Percentiles rank a stretch among this genome's conserved stretches.
These are phyloP conservation scores for Bipolaris victoriae DNA, from an alignment of 2,329 filamentous ascomycete species.

Conservation along the genomic window DNA sequence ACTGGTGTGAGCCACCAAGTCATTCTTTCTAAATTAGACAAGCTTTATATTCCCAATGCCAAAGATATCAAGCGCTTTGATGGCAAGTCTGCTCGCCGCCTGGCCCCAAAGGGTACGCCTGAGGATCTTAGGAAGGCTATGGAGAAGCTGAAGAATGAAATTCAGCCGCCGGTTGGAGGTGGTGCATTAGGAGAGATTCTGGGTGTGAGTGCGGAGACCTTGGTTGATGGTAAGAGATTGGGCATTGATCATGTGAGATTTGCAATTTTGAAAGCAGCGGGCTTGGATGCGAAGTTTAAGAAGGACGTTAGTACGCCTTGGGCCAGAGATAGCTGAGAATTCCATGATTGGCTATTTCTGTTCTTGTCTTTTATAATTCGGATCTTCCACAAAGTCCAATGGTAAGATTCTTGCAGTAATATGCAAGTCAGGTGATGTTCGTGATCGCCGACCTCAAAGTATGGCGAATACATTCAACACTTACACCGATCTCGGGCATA, in stretches of 20 bases:
- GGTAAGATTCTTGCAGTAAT: neutral
- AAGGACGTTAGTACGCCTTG: slow-evolving; percentile 2
- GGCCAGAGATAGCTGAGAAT: neutral
- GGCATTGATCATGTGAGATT: slow-evolving; percentile 68
- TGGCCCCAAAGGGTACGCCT: slow-evolving; percentile 44
- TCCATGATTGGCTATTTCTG: neutral
- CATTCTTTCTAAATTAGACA: slow-evolving; percentile 70
- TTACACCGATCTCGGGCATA: neutral
- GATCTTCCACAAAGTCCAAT: neutral
- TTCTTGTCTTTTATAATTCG: neutral
- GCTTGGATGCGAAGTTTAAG: slow-evolving; percentile 19
- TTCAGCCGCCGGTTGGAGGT: slow-evolving; percentile 38
- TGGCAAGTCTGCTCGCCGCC: slow-evolving; percentile 17
- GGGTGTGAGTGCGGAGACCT: slow-evolving; percentile 61
- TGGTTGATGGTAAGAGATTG: slow-evolving; percentile 56
- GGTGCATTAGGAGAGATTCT: slow-evolving; percentile 64
- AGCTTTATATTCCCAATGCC: slow-evolving; percentile 36
- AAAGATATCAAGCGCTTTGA: slow-evolving; percentile 24
- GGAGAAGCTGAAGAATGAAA: slow-evolving; percentile 47
- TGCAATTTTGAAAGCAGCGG: slow-evolving; percentile 66
- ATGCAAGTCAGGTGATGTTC: neutral
- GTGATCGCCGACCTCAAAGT: neutral
- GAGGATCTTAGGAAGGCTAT: slow-evolving; percentile 52
- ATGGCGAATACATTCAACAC: neutral
- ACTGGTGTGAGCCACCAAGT: slow-evolving; percentile 68